Conservation (phyloP, 1,139 yeast species). For the Hansenula sp. region DNA sequence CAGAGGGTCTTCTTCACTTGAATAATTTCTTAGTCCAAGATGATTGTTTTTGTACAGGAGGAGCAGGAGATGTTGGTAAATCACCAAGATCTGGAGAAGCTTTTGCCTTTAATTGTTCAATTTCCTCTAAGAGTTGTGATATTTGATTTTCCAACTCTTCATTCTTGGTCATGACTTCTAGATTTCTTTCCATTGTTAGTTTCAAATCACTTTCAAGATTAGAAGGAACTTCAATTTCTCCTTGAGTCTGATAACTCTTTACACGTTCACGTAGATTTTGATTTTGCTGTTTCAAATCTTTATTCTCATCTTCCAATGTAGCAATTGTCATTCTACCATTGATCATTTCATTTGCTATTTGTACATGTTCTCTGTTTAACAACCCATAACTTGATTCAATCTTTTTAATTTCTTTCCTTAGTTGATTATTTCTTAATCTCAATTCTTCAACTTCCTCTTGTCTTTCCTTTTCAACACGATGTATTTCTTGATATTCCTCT, state of each 20-base stretch:
- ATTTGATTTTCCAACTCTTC: slow-evolving; percentile 47
- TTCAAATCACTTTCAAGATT: slow-evolving; percentile 40
- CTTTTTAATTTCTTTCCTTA: slow-evolving; percentile 70
- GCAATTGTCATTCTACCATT: slow-evolving; percentile 60
- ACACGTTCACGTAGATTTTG: slow-evolving; percentile 29
- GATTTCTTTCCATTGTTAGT: slow-evolving; percentile 55
- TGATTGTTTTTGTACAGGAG: slow-evolving; percentile 2
- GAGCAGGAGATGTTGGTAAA: slow-evolving; percentile 2
- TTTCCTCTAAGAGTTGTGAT: slow-evolving; percentile 24
- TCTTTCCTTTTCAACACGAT: slow-evolving; percentile 63
- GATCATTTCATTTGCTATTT: slow-evolving; percentile 72
- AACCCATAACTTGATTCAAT: slow-evolving; percentile 68
- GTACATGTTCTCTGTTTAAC: slow-evolving; percentile 77
- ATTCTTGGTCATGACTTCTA: slow-evolving; percentile 53
- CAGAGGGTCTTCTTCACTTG: slow-evolving; percentile 1
- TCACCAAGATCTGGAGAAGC: not conserved
- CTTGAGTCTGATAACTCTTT: slow-evolving; percentile 25
- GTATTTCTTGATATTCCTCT: slow-evolving; percentile 72
- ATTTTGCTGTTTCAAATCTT: slow-evolving; percentile 49
- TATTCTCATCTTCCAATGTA: slow-evolving; percentile 62
- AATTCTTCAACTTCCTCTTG: slow-evolving; percentile 66
- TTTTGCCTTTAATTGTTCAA: slow-evolving; percentile 21
- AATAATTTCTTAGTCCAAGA: slow-evolving; percentile 6
- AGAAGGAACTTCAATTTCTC: slow-evolving; percentile 30
- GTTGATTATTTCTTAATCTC: slow-evolving; percentile 62